phyloP scores from a whole-genome alignment of 768 basidiomycete species.

The Pisolithus orientalis region DNA sequence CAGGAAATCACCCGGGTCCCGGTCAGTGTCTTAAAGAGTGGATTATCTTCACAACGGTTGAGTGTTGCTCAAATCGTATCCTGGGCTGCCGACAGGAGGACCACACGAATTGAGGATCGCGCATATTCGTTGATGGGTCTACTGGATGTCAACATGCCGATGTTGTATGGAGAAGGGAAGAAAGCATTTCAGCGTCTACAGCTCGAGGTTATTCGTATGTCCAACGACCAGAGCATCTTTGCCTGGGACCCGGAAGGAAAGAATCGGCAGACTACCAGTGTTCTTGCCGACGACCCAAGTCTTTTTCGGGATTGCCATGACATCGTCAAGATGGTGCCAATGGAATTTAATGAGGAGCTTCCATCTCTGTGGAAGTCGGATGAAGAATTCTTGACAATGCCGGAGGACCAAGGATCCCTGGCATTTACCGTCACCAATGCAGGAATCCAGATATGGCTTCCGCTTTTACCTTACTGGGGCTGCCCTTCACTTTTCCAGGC shows the following conservation, averaged over 20 bases:
- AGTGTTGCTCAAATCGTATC: constrained; percentile 6
- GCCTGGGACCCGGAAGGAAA: not conserved
- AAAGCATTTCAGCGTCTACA: no score
- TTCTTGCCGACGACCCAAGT: not conserved
- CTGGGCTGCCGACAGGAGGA: constrained; percentile 9
- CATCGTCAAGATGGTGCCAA: not conserved
- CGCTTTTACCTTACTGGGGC: not conserved
- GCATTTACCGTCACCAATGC: not conserved
- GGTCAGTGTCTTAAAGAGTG: not conserved
- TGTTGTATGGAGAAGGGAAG: no score
- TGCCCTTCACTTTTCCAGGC: not conserved
- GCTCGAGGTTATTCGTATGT: no score
- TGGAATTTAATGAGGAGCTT: not conserved
- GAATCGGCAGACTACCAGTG: not conserved
- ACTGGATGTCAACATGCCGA: no score
- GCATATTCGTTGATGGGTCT: no score
- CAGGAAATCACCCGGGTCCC: not conserved
- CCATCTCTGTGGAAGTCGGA: not conserved
- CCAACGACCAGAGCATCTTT: constrained; percentile 1
- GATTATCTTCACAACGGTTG: not conserved
- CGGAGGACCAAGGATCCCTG: not conserved
- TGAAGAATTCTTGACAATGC: not conserved
- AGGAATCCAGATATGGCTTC: not conserved
- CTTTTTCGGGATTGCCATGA: not conserved
- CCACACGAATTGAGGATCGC: no score